Conservation (phyloP, 1,139 yeast genomes). For the Pichia sorboxylosa region DNA sequence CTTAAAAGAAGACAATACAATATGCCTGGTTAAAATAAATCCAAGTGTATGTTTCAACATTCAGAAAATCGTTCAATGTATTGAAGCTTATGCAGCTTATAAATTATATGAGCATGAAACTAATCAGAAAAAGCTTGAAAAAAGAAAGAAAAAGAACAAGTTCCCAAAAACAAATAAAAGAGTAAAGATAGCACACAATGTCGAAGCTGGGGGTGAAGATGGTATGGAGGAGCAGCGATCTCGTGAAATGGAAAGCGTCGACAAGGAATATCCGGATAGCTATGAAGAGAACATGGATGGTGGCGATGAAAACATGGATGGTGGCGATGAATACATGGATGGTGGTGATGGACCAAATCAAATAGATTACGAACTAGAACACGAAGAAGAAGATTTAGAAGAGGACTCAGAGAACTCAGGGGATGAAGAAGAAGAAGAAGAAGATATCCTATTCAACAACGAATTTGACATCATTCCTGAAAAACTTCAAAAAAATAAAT, state of each 20-base stretch:
- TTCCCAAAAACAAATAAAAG: not conserved
- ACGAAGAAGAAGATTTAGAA: conserved; percentile 15
- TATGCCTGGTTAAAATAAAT: conserved; percentile 17
- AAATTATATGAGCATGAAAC: conserved; percentile 3
- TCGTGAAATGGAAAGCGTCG: too few relatives aligned
- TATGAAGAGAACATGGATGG: not conserved
- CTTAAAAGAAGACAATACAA: conserved; percentile 13
- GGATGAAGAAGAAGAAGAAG: not conserved
- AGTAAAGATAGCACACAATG: too few relatives aligned
- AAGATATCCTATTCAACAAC: conserved; percentile 1
- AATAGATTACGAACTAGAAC: too few relatives aligned
- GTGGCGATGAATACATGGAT: not conserved
- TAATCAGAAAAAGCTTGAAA: not conserved
- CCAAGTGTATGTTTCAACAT: conserved; percentile 14
- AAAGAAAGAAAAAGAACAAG: not conserved
- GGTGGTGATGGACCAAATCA: not conserved
- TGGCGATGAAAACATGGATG: not conserved
- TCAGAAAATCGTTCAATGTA: conserved; percentile 8
- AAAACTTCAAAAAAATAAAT: conserved; percentile 17
- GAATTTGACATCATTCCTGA: not conserved
- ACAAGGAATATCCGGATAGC: too few relatives aligned
- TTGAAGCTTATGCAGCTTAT: conserved; percentile 9
- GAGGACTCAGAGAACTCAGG: not conserved
- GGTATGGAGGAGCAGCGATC: too few relatives aligned
- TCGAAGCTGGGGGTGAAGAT: conserved; percentile 7